A percentile compares a stretch with the other conserved stretches of the same genome.
These are phyloP conservation scores for Daedaleopsis nitida DNA, from an alignment of 768 basidiomycete species.

Conservation along the genomic window DNA sequence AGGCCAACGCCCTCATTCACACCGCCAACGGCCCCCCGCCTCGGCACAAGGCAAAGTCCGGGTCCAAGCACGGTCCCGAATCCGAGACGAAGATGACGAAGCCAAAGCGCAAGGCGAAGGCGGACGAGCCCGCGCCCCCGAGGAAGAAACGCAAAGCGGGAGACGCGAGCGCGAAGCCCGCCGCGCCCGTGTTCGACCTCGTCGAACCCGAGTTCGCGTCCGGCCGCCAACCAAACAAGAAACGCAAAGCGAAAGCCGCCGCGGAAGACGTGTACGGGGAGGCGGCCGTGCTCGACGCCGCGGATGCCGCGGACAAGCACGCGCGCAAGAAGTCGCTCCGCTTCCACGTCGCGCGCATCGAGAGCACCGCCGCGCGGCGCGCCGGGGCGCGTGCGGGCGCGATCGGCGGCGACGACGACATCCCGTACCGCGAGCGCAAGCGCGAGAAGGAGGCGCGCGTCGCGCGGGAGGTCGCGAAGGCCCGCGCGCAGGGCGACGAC, in stretches of 20 bases:
- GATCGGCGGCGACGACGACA: constrained; percentile 90
- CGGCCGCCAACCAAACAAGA: constrained; percentile 21
- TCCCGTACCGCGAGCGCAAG: constrained; percentile 82
- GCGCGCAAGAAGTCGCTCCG: constrained; percentile 81
- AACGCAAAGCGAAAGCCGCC: constrained; percentile 25
- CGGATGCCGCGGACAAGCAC: constrained; percentile 82
- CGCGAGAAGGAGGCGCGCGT: constrained; percentile 60
- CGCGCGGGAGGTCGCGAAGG: constrained; percentile 53
- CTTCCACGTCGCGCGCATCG: constrained; percentile 94
- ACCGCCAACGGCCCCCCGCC: constrained; percentile 10
- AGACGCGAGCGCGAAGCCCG: constrained; percentile 13
- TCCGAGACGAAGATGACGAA: constrained; percentile 20
- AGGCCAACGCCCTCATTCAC: constrained; percentile 38
- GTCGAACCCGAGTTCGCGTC: constrained; percentile 73
- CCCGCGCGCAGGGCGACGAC: constrained; percentile 62
- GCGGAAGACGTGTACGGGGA: constrained; percentile 83
- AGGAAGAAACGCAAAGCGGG: constrained; percentile 65
- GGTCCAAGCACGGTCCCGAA: constrained; percentile 25
- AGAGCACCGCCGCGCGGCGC: constrained; percentile 74
- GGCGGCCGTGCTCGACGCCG: constrained; percentile 60
- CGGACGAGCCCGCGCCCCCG: constrained; percentile 42
- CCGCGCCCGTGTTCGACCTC: constrained; percentile 67
- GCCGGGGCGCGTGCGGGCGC: constrained; percentile 70
- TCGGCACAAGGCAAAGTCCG: neutral
- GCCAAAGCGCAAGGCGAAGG: constrained; percentile 17